These are phyloP conservation scores for Pittosporum tobira DNA, from an alignment of 129 eudicot genomes.

Conservation along the genomic window DNA sequence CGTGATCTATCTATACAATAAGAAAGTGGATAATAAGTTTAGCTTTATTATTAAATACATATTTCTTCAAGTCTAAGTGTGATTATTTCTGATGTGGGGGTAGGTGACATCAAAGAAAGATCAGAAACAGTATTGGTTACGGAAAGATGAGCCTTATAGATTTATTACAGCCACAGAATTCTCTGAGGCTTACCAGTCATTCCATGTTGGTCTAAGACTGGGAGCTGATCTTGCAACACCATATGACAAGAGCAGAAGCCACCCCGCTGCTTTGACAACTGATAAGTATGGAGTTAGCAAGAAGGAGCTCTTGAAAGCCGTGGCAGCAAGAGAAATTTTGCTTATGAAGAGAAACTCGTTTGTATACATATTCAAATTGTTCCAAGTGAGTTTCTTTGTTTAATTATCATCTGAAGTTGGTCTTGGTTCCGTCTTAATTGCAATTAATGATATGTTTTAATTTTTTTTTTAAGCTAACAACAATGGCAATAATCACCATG, in stretches of 20 bases:
- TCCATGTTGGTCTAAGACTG: conserved; percentile 39
- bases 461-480: conserved; percentile 3
- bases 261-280: conserved; percentile 64
- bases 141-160: conserved; percentile 40
- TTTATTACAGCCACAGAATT: conserved; percentile 49
- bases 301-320: conserved; percentile 54
- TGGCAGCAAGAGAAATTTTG: conserved; percentile 45
- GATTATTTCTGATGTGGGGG: neutral
- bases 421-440: neutral
- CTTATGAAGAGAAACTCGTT: conserved; percentile 75
- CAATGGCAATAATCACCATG: conserved; percentile 13
- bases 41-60: too few species aligned
- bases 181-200: conserved; percentile 56
- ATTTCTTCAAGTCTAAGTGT: too few species aligned
- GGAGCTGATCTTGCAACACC: conserved; percentile 34
- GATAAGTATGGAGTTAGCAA: conserved; percentile 38
- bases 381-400: conserved; percentile 32
- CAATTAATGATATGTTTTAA: neutral
- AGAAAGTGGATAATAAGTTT: too few species aligned
- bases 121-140: conserved; percentile 56
- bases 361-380: conserved; percentile 41
- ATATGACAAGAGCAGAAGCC: conserved; percentile 54
- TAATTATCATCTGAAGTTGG: neutral
- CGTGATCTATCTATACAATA: too few species aligned
- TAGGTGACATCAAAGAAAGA: conserved; percentile 79